Percentiles rank a stretch among this genome's conserved stretches.
Conservation (phyloP, 108 stramenopile species). For the Nitzschia palea region DNA sequence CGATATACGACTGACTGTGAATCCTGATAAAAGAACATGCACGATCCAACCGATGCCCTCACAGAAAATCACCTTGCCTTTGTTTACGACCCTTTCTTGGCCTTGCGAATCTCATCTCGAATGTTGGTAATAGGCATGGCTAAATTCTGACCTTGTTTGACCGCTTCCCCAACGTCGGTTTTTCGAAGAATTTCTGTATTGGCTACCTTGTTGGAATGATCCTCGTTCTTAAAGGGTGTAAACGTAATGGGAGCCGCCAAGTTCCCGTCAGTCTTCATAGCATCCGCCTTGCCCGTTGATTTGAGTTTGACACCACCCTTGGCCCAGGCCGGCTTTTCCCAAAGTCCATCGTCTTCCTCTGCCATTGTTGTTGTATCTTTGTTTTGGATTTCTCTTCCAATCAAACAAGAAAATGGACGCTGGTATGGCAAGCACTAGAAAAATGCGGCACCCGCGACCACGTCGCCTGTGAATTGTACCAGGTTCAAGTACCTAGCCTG, state of each 20-base stretch:
- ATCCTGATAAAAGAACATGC: no score
- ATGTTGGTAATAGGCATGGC: slow-evolving; percentile 40
- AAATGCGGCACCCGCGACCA: no score
- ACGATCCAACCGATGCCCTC: no score
- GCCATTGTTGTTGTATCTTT: slow-evolving; percentile 5
- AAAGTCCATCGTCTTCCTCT: slow-evolving; percentile 26
- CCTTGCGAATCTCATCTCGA: slow-evolving; percentile 14
- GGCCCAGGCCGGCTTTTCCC: slow-evolving; percentile 36
- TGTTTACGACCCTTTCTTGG: not conserved
- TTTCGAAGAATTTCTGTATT: slow-evolving; percentile 12
- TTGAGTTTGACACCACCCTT: slow-evolving; percentile 22
- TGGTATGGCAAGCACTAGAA: no score
- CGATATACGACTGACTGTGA: no score
- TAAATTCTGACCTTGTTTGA: slow-evolving; percentile 30
- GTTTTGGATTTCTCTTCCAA: no score
- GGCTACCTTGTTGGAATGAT: slow-evolving; percentile 34
- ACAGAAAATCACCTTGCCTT: not conserved
- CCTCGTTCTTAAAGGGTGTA: slow-evolving; percentile 38
- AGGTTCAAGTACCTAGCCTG: no score
- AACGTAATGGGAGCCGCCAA: slow-evolving; percentile 32
- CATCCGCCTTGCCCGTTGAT: slow-evolving; percentile 20
- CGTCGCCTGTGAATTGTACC: no score
- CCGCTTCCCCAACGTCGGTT: slow-evolving; percentile 27
- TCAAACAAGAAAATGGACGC: no score
- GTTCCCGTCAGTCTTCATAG: slow-evolving; percentile 21